These are phyloP conservation scores for Cryptococcus sp. DNA, from an alignment of 1,284 basidiomycete species.

Conservation along the genomic window DNA sequence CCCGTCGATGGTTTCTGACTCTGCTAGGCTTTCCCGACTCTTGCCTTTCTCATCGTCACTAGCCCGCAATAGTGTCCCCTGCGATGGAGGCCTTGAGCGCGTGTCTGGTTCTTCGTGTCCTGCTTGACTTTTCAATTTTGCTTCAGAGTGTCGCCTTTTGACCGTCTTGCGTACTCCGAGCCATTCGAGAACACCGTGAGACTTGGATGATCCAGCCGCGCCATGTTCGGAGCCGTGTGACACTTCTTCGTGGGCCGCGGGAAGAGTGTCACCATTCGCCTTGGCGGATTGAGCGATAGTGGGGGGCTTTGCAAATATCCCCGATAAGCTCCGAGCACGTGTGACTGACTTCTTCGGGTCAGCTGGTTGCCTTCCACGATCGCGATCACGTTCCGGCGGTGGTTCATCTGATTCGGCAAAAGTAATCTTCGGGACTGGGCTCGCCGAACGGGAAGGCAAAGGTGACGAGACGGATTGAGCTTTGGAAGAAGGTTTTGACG, in stretches of 20 bases:
- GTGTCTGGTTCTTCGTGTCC: neutral
- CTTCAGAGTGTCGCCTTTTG: constrained; percentile 37
- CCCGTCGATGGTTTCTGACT: neutral
- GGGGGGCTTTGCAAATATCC: constrained; percentile 32
- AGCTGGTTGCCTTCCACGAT: constrained; percentile 4
- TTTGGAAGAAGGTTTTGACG: constrained; percentile 15
- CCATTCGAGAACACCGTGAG: constrained; percentile 42
- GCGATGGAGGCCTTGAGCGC: neutral
- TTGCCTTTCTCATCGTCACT: neutral
- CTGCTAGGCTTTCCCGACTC: constrained; percentile 13
- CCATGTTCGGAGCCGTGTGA: constrained; percentile 2
- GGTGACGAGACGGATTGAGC: constrained; percentile 45
- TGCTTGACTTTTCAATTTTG: constrained; percentile 17
- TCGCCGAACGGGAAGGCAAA: constrained; percentile 32
- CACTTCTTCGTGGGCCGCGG: constrained; percentile 11
- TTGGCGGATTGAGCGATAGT: constrained; percentile 2
- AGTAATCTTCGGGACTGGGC: constrained; percentile 36
- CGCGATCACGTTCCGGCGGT: neutral
- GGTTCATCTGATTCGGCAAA: constrained; percentile 31
- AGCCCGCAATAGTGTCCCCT: neutral
- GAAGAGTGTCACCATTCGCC: neutral
- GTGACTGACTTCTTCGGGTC: constrained; percentile 26
- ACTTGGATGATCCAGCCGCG: constrained; percentile 4
- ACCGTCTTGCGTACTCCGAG: constrained; percentile 42
- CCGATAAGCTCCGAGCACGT: constrained; percentile 42